phyloP scores from a whole-genome alignment of 768 basidiomycete species.

The Ramaria sp. region DNA sequence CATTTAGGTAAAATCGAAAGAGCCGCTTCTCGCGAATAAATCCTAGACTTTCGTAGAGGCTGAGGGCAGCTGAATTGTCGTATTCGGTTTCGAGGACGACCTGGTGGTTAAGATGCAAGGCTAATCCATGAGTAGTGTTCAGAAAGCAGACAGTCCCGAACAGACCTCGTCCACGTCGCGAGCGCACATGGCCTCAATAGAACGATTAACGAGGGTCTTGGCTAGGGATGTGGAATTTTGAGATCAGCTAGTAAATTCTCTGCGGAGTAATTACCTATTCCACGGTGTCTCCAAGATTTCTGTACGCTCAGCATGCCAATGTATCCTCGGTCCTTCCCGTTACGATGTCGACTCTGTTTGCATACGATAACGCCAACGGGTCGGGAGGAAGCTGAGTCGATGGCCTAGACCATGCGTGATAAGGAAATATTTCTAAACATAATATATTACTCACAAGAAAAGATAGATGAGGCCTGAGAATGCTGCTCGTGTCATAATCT shows the following conservation, averaged over 20 bases:
- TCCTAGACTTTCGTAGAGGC: constrained; percentile 83
- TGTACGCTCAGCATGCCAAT: constrained; percentile 96
- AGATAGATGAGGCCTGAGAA: constrained; percentile 74
- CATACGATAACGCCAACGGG: constrained; percentile 93
- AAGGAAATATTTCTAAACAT: neutral
- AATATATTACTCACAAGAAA: constrained; percentile 46
- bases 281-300: constrained; percentile 75
- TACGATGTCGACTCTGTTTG: constrained; percentile 87
- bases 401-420: constrained; percentile 29
- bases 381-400: constrained; percentile 37
- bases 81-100: constrained; percentile 93
- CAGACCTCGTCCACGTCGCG: constrained; percentile 80
- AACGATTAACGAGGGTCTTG: constrained; percentile 71
- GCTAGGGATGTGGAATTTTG: constrained; percentile 35
- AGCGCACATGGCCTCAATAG: constrained; percentile 74
- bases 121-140: neutral
- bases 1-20: constrained; percentile 92
- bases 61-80: constrained; percentile 82
- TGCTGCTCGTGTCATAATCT: neutral
- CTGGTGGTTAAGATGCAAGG: constrained; percentile 27
- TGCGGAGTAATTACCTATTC: constrained; percentile 60
- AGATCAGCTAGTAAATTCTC: neutral
- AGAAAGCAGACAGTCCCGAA: constrained; percentile 11
- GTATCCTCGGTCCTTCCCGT: constrained; percentile 76
- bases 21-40: constrained; percentile 95